Evolutionary conservation across 345 rosid genomes (phyloP), one percentile per base, ranked within the genome.

Genomic region (Combretum micranthum): DNA sequence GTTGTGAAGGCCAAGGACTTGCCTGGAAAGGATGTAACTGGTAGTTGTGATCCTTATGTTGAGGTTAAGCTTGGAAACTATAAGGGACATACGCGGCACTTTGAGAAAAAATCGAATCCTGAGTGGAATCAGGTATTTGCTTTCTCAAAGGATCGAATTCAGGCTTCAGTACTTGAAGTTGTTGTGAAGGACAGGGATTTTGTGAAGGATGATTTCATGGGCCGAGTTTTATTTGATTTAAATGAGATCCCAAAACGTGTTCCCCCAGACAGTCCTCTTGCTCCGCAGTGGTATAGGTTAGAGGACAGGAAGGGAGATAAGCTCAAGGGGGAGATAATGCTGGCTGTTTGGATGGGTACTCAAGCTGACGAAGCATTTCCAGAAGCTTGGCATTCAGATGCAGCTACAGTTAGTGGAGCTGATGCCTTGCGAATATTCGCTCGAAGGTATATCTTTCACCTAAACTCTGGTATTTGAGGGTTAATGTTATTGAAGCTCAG

Each of bases 301-400:
- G 96, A 85, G 56, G 96, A 80, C 62, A 68, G 86, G 67, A 84
- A 76, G 43, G 72, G 83, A 39, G 81, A 79, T 39, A 90, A 84
- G 72, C 64, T 71, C 15, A 90, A 26, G 71, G 97, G 96, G 43
- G 97, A 90, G 71, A 57, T 87, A 62, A 90, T 90, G 96, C 49
- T 90, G 48, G 97, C 96, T 32, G 97, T 90, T 55, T 90, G 97
- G 97, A 85, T 85, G 83, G 97, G 97, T 51, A 90, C 94, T 44
- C 96, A 87, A 69, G 96, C 97, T 6, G 97, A 90, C 65, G 97
- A 90, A 69, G 96, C 96, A n/a, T 90, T 90, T 69, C 94, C 96
- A 32, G 97, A 90, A 54, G 96, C 96, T 6, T 90, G 97, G 94
- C 96, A 90, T 60, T 90, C 97, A 0, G 97, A 90, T 80, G 96